A percentile compares a stretch with the other conserved stretches of the same genome.
Conservation (phyloP, 164 flowering plant species). For the Magnolia sinica region DNA sequence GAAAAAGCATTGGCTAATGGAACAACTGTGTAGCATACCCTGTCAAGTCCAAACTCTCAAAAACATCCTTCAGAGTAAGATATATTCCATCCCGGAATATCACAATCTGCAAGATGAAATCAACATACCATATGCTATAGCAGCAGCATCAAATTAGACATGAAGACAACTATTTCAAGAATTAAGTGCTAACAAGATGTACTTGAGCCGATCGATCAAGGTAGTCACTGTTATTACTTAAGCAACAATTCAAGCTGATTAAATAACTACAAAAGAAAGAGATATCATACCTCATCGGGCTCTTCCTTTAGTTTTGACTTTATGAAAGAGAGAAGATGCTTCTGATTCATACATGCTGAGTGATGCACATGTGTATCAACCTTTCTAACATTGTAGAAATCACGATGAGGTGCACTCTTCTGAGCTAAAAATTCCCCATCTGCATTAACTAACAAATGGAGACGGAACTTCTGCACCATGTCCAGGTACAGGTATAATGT, state of each 20-base stretch:
- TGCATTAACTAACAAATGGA: slow-evolving; percentile 61
- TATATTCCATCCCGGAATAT: slow-evolving; percentile 79
- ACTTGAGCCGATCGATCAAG: background rate
- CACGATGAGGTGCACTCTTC: slow-evolving; percentile 78
- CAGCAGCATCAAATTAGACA: background rate
- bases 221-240: background rate
- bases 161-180: background rate
- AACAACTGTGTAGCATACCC: slow-evolving; percentile 33
- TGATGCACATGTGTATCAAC: slow-evolving; percentile 85
- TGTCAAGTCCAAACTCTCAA: slow-evolving; percentile 74
- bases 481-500: background rate
- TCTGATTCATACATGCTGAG: slow-evolving; percentile 87
- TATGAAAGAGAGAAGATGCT: slow-evolving; percentile 66
- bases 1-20: background rate
- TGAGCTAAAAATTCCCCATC: slow-evolving; percentile 71
- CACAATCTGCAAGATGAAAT: slow-evolving; percentile 44
- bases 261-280: background rate
- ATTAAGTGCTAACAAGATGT: slow-evolving; percentile 1
- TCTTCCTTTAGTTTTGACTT: slow-evolving; percentile 68
- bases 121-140: background rate
- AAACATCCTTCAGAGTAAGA: slow-evolving; percentile 66
- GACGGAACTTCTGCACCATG: slow-evolving; percentile 57
- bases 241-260: background rate
- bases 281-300: slow-evolving; percentile 63
- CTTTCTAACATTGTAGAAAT: slow-evolving; percentile 71